Evolutionary conservation across 371 early-diverging fungal genomes (phyloP), one percentile per base, ranked within the genome.

Genomic region (Capillidium rhysosporum): DNA sequence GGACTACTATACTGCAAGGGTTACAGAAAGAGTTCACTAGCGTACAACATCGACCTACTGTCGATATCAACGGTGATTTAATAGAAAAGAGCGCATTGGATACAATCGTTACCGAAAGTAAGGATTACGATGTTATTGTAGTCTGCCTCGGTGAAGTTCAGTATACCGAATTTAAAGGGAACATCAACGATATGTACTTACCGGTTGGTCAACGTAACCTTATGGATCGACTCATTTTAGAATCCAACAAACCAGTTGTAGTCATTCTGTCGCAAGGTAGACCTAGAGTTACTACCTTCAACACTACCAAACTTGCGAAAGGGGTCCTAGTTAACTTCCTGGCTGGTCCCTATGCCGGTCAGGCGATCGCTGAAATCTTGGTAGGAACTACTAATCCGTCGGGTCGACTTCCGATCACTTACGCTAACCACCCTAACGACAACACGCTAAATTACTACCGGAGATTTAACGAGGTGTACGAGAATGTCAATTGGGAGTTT

Each of bases 91-190:
- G 10, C 34, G n/a, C 20, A 7, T 1, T 31, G 2, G 49, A 63
- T 34, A 61, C 63, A 57, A 63, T 76, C n/a, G 14, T 23, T 1
- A 53, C 40, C 0, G 54, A 43, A 0, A 61, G 63, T 31, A 24
- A 61, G 16, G 52, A 63, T 21, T 67, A 65, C 43, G 76, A 75
- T 29, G 66, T 59, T 1, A 60, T 70, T 46, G 57, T 75, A 9
- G 61, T 67, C 3, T 64, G 65, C 24, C 30, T 73, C 1, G 76
- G 76, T 14, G 76, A 75, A 53, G 58, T 61, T 12, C 65, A 69
- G 7, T 74, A 73, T 54, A 64, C 73, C 14, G 74, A 73, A 56
- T 65, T 60, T 30, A 52, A 56, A 0, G 80, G 80, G 23, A 74
- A 79, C 44, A 75, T 79, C 29, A 63, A 71, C 21, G 65, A 69